Evolutionary conservation across 257 asterid genomes (phyloP).

Genomic region (Penstemon newberryi): DNA sequence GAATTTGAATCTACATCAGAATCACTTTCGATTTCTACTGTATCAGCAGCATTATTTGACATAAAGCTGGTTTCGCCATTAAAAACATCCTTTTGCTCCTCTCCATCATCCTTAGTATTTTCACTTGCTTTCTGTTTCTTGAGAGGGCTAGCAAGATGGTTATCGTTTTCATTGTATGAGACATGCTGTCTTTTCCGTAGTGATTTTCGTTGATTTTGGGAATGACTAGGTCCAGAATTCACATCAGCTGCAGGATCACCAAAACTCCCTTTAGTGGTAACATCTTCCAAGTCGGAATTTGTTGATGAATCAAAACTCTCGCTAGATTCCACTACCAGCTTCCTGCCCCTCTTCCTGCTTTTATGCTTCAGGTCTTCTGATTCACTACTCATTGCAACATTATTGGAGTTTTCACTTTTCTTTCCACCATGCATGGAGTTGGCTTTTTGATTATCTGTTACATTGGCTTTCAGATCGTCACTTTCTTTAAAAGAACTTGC

Average conservation of each 20-base stretch:
- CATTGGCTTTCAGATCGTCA: slow-evolving; percentile 31
- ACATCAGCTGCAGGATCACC: slow-evolving; percentile 27
- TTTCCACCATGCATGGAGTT: slow-evolving; percentile 22
- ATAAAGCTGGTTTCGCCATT: slow-evolving; percentile 25
- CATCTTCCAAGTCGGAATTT: slow-evolving; percentile 47
- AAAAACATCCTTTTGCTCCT: slow-evolving; percentile 28
- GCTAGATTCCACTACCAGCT: slow-evolving; percentile 44
- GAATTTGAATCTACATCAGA: slow-evolving; percentile 37
- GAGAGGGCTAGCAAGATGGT: slow-evolving; percentile 36
- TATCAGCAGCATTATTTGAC: slow-evolving; percentile 30
- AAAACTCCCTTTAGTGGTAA: slow-evolving; percentile 22
- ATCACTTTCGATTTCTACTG: slow-evolving; percentile 42
- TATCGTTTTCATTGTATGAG: slow-evolving; percentile 56
- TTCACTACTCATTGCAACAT: slow-evolving; percentile 28
- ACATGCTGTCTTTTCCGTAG: slow-evolving; percentile 58
- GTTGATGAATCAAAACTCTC: slow-evolving; percentile 54
- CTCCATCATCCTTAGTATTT: slow-evolving; percentile 9
- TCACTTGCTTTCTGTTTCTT: slow-evolving; percentile 40
- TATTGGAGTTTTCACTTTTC: slow-evolving; percentile 31
- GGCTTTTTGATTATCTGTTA: slow-evolving; percentile 17
- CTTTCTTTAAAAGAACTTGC: slow-evolving; percentile 35
- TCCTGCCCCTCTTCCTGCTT: slow-evolving; percentile 50
- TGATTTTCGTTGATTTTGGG: slow-evolving; percentile 51
- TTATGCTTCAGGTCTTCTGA: slow-evolving; percentile 32
- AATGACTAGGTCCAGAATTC: slow-evolving; percentile 38